Evolutionary conservation across 345 rosid species (phyloP).

Genomic region (Melaleuca quinquenervia): DNA sequence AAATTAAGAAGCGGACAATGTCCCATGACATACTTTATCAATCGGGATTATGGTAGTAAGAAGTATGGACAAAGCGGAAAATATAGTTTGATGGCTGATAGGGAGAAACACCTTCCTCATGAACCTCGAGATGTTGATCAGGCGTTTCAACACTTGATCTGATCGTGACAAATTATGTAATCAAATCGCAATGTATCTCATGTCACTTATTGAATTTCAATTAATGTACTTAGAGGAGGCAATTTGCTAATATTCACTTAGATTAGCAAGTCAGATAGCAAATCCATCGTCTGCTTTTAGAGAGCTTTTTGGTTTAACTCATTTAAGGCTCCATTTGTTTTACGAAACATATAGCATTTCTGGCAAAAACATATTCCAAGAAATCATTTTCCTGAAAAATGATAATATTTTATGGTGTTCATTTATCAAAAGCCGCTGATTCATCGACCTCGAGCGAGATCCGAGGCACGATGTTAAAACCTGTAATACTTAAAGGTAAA

Average conservation of each 20-base stretch:
- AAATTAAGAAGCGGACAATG: not conserved
- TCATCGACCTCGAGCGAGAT: no score
- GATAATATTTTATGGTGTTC: no score
- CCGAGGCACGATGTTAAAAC: no score
- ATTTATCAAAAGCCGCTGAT: no score
- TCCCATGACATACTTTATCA: not conserved
- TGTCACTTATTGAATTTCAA: not conserved
- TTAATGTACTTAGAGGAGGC: not conserved
- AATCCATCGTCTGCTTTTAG: not conserved
- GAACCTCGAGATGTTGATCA: not conserved
- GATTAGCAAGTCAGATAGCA: no score
- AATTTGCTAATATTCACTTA: not conserved
- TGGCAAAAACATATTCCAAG: no score
- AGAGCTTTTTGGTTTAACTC: not conserved
- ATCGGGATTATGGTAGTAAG: not conserved
- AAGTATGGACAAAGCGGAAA: not conserved
- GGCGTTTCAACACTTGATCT: not conserved
- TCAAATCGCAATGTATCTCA: not conserved
- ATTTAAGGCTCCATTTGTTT: no score
- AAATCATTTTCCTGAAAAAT: no score
- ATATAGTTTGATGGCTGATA: not conserved
- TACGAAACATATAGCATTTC: no score
- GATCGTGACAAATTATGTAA: not conserved
- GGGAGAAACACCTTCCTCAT: not conserved
- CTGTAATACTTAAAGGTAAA: no score